Percentiles rank a stretch among this genome's conserved stretches.
Evolutionary conservation across 768 basidiomycete genomes (phyloP).

Genomic region (Cubamyces lactineus): DNA sequence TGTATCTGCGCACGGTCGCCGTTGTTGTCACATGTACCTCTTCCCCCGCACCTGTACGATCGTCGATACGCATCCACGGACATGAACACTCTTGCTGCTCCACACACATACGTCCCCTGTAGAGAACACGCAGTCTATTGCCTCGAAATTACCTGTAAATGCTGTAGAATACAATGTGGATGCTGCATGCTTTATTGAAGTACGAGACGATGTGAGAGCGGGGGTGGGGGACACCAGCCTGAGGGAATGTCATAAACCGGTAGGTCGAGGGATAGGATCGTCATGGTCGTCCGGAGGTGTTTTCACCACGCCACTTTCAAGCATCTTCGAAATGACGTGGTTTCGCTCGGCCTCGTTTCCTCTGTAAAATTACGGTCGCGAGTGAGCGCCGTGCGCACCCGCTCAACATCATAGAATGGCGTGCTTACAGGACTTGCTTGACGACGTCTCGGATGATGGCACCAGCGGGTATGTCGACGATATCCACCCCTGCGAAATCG

Average conservation of each 20-base stretch:
- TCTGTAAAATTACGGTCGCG: constrained; percentile 37
- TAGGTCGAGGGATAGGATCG: constrained; percentile 21
- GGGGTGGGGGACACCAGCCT: not conserved
- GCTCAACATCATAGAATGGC: no score
- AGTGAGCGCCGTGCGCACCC: not conserved
- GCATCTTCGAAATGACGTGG: constrained; percentile 51
- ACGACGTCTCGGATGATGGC: constrained; percentile 72
- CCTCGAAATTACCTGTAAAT: not conserved
- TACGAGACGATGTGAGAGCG: not conserved
- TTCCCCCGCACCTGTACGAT: no score
- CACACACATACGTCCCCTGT: no score
- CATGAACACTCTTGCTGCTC: no score
- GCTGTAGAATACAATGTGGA: constrained; percentile 10
- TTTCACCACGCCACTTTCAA: constrained; percentile 60
- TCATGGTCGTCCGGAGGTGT: constrained; percentile 49
- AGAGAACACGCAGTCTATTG: constrained; percentile 5
- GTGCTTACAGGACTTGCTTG: constrained; percentile 58
- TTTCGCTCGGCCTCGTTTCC: constrained; percentile 49
- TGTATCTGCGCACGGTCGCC: no score
- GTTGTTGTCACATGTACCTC: no score
- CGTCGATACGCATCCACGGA: no score
- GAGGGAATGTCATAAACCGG: not conserved
- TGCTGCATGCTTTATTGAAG: not conserved
- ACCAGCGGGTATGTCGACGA: constrained; percentile 79
- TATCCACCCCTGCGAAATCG: constrained; percentile 63